Evolutionary conservation across 1,284 basidiomycete genomes (phyloP), one percentile per base, ranked within the genome.

Genomic region (Puccinia coronata): DNA sequence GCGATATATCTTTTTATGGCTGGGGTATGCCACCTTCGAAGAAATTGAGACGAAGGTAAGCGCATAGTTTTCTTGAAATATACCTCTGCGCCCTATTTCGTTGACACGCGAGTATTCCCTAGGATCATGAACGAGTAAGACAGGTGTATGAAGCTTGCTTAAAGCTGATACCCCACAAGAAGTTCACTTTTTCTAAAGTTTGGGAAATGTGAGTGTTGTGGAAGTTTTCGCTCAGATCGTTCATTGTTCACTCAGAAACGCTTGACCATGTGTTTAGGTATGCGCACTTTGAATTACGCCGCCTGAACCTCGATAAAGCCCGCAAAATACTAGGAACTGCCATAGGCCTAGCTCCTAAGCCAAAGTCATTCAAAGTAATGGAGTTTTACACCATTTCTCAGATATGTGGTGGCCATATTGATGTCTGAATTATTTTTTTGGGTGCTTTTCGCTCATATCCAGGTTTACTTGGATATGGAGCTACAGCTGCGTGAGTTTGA

Each of bases 311-410:
- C 43, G 87, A 89, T 36, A 91, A 93, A 20, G 96, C 96, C 3
- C 90, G 97, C 71, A 98, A 95, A 86, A 69, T 69, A 39, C 47
- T 69, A n/a, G 41, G 65, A n/a, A 69, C 67, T 51, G 92, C 92
- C 2, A 95, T 99, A 83, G 97, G 97, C 9, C 92, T 98, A 91
- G 95, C 92, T 84, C 95, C 96, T 0, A 99, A 99, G 85, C 94
- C 96, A 85, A 92, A 92, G 53, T 59, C 72, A 23, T 75, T 73
- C 57, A 81, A 65, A 53, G 73, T 78, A 69, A 31, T 25, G 23
- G n/a, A 28, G 2, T 63, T 31, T 28, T 31, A 43, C n/a, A 16
- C 53, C 1, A 67, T 55, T 12, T 8, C 61, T 34, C n/a, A 12
- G 63, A 47, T 67, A 28, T 3, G 11, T 41, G 25, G 23, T 34